Evolutionary conservation across 768 basidiomycete genomes (phyloP), one percentile per base, ranked within the genome.

Genomic region (Heimioporus sp.): DNA sequence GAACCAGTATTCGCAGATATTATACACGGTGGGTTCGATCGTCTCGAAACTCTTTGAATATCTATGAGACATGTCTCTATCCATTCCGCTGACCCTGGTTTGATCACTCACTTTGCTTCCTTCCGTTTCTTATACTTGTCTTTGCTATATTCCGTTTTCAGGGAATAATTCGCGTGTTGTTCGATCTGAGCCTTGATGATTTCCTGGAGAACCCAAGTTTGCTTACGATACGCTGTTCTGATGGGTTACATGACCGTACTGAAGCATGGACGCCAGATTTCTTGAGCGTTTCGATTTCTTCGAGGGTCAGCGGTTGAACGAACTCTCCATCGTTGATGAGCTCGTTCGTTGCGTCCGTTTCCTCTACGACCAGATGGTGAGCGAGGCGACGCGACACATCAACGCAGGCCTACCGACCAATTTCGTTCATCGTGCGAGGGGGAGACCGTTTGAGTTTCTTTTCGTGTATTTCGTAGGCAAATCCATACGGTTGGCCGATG

Each of bases 141-240:
- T 71, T 99, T 98, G 71, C 91, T 94, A 70, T 95, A 98, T 69
- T 96, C 97, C 1, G 95, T 98, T 72, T 98, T 98, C 44, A 98
- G 75, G 11, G 85, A 84, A 67, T 90, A 99, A 61, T 91, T 90
- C 30, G 90, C 86, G 62, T 98, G 96, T 62, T 86, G 82, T 60
- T 92, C 92, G 43, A 98, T 96, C 69, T 98, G 96, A 67, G 79
- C 86, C 64, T 90, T 86, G 65, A 98, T 96, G 47, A 99, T 98
- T 62, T 98, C 95, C 87, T 97, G 73, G 5, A 35, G 16, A n/a
- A 35, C 40, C 40, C 43, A 62, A 38, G 46, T 53, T 54, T 51
- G 45, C 46, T 57, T 56, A 43, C 31, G 17, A 46, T 34, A 37
- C 39, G 31, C 45, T 30, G 32, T 32, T 36, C 43, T 34, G 43